Conservation (phyloP, 129 eudicot genomes). For the Escallonia herrerae region DNA sequence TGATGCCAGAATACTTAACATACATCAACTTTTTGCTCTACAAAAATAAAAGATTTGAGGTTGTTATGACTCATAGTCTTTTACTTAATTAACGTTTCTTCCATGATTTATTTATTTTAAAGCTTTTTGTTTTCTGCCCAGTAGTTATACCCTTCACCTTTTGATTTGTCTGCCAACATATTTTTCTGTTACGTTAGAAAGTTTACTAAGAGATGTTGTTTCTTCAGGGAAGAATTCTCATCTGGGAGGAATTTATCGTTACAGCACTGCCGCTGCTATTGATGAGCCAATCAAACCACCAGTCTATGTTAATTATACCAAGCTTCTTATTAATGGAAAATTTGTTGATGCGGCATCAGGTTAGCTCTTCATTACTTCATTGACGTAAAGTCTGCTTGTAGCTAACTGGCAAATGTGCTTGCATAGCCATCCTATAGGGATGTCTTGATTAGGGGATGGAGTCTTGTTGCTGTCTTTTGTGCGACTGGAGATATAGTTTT, state of each 20-base stretch:
- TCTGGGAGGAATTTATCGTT: conserved; percentile 18
- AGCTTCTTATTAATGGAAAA: conserved; percentile 55
- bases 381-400: neutral
- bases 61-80: neutral
- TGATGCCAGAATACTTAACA: too few species aligned
- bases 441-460: too few species aligned
- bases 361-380: conserved; percentile 3
- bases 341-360: conserved; percentile 64
- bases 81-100: neutral
- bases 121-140: too few species aligned
- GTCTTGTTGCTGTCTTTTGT: neutral
- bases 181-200: neutral
- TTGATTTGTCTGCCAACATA: too few species aligned
- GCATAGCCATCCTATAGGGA: too few species aligned
- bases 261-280: conserved; percentile 41
- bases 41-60: too few species aligned
- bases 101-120: too few species aligned
- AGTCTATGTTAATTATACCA: conserved; percentile 35
- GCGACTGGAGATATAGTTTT: neutral
- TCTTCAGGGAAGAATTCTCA: conserved; percentile 22
- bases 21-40: too few species aligned
- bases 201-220: neutral
- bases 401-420: neutral
- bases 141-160: too few species aligned
- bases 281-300: conserved; percentile 63